Percentiles rank a stretch among this genome's conserved stretches.
Conservation (phyloP, 2,329 filamentous ascomycete genomes). For the Curvularia spicifera region DNA sequence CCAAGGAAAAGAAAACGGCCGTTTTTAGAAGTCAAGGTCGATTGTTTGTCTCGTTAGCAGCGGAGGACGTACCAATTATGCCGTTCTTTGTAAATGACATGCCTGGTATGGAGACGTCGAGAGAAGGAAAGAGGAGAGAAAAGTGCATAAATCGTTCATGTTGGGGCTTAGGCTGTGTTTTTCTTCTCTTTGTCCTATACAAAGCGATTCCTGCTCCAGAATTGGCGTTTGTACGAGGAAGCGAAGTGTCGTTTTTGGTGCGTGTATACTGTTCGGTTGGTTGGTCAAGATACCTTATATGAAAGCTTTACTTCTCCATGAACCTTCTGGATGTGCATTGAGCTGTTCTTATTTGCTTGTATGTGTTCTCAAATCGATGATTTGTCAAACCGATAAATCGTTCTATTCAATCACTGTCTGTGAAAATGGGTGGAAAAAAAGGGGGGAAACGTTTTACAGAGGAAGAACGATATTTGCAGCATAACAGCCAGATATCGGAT, state of each 20-base stretch:
- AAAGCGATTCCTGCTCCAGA: neutral
- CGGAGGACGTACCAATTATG: neutral
- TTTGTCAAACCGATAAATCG: too few relatives aligned
- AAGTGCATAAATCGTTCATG: neutral
- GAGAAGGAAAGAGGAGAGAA: neutral
- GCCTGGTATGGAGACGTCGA: neutral
- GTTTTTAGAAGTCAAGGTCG: neutral
- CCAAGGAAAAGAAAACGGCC: neutral
- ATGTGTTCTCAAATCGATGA: too few relatives aligned
- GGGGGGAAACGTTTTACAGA: too few relatives aligned
- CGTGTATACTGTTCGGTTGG: neutral
- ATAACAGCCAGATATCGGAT: too few relatives aligned
- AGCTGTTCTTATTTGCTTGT: too few relatives aligned
- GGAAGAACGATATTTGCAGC: too few relatives aligned
- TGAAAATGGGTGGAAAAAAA: too few relatives aligned
- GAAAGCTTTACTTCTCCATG: neutral
- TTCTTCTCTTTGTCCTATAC: neutral
- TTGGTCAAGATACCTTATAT: constrained; percentile 3
- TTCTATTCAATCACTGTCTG: too few relatives aligned
- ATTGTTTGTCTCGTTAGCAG: neutral
- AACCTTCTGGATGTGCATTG: too few relatives aligned
- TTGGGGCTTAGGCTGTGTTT: neutral
- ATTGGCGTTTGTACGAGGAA: neutral
- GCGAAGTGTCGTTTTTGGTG: neutral
- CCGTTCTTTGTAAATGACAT: neutral